Percentiles rank a stretch among this genome's conserved stretches.
phyloP scores from a whole-genome alignment of 768 basidiomycete species.

The Jaapia argillacea region DNA sequence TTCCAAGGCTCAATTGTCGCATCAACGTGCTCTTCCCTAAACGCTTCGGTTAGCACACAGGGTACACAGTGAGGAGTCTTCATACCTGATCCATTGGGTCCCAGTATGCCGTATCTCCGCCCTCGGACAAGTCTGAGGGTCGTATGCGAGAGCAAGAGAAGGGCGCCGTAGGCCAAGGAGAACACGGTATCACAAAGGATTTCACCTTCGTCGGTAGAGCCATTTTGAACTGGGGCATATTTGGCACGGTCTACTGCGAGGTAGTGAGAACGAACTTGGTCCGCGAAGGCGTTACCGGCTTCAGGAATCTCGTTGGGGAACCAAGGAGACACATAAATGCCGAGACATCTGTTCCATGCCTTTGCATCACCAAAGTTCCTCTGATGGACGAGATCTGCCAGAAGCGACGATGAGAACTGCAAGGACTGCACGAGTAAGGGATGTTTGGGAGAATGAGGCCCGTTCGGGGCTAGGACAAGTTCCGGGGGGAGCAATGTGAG shows the following conservation, averaged over 20 bases:
- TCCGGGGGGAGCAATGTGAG: constrained; percentile 48
- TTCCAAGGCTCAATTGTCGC: constrained; percentile 90
- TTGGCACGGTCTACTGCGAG: constrained; percentile 71
- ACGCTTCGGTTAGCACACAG: too few relatives aligned
- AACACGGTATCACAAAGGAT: constrained; percentile 88
- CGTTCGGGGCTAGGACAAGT: constrained; percentile 36
- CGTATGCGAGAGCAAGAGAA: constrained; percentile 91
- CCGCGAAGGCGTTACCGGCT: constrained; percentile 39
- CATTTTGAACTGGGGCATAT: constrained; percentile 30
- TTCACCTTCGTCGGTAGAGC: constrained; percentile 64
- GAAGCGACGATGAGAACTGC: constrained; percentile 61
- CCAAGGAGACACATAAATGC: constrained; percentile 66
- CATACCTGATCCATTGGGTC: constrained; percentile 93
- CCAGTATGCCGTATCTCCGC: constrained; percentile 89
- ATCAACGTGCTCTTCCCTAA: constrained; percentile 94
- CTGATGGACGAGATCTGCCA: constrained; percentile 65
- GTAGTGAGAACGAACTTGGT: constrained; percentile 64
- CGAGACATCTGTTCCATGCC: constrained; percentile 64
- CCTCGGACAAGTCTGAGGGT: constrained; percentile 83
- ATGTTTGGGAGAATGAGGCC: constrained; percentile 41
- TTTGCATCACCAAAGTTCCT: constrained; percentile 44
- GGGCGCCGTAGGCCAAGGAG: constrained; percentile 91
- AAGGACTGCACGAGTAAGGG: constrained; percentile 51
- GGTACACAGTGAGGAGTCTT: too few relatives aligned
- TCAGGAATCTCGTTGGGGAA: constrained; percentile 32